Evolutionary conservation across 345 rosid species (phyloP).

Genomic region (Citrus sp.): DNA sequence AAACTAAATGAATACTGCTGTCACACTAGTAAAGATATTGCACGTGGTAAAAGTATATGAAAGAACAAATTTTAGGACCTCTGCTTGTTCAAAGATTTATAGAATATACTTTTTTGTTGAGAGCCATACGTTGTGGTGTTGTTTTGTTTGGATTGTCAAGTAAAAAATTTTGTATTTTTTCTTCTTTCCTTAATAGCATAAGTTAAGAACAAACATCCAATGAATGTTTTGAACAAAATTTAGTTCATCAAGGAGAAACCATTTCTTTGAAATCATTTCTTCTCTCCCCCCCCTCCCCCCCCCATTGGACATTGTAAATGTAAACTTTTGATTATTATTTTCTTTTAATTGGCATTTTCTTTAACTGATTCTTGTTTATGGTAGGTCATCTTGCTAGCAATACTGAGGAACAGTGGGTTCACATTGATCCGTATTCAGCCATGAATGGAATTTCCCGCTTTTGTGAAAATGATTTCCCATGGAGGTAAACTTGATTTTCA

Average conservation of each 20-base stretch:
- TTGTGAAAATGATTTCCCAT: constrained; percentile 70
- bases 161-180: background rate
- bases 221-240: background rate
- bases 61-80: background rate
- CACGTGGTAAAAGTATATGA: background rate
- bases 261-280: background rate
- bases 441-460: constrained; percentile 97
- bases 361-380: background rate
- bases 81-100: background rate
- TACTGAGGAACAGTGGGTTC: constrained; percentile 61
- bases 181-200: background rate
- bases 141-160: background rate
- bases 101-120: background rate
- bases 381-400: constrained; percentile 41
- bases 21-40: background rate
- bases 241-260: background rate
- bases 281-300: too few species aligned
- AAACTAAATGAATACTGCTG: background rate
- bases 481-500: constrained; percentile 57
- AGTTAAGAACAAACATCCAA: background rate
- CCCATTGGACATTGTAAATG: background rate
- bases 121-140: background rate
- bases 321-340: background rate
- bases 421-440: constrained; percentile 87
- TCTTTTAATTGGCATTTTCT: constrained; percentile 3